Percentiles rank a stretch among this genome's conserved stretches.
These are phyloP conservation scores for Boletus reticuloceps DNA, from an alignment of 768 basidiomycete genomes.

Conservation along the genomic window DNA sequence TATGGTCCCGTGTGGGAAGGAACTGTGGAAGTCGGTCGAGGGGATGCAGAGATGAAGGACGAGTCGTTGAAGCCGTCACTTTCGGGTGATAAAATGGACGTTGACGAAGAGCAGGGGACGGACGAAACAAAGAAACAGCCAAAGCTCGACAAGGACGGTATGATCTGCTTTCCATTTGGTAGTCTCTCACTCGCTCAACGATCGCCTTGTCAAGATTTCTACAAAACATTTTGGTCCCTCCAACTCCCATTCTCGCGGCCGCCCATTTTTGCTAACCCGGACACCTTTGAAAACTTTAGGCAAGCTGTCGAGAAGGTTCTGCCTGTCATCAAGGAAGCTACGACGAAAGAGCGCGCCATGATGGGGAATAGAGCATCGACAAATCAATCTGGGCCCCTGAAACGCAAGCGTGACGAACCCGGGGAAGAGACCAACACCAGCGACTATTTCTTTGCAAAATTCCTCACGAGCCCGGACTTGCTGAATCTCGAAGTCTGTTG, in stretches of 20 bases:
- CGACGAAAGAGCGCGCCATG: constrained; percentile 83
- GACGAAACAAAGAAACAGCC: constrained; percentile 33
- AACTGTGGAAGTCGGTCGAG: constrained; percentile 41
- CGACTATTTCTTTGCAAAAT: constrained; percentile 93
- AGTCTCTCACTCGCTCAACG: neutral
- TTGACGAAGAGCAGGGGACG: constrained; percentile 44
- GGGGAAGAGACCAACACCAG: constrained; percentile 49
- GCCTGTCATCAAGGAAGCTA: constrained; percentile 80
- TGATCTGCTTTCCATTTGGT: constrained; percentile 4
- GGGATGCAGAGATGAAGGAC: constrained; percentile 31
- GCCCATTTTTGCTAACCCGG: constrained; percentile 56
- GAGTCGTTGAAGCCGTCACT: constrained; percentile 31
- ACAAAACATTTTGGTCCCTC: constrained; percentile 86
- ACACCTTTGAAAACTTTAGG: constrained; percentile 63
- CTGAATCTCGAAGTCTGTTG: constrained; percentile 77
- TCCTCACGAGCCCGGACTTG: constrained; percentile 83
- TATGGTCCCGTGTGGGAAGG: constrained; percentile 79
- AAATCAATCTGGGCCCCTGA: constrained; percentile 40
- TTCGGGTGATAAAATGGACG: constrained; percentile 56
- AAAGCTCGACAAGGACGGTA: constrained; percentile 63
- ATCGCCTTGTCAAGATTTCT: constrained; percentile 56
- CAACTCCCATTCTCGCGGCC: constrained; percentile 86
- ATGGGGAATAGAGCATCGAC: constrained; percentile 66
- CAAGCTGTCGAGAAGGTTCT: constrained; percentile 70
- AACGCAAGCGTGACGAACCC: constrained; percentile 68